These are phyloP conservation scores for Botryotinia convoluta DNA, from an alignment of 2,329 filamentous ascomycete genomes.

Conservation along the genomic window DNA sequence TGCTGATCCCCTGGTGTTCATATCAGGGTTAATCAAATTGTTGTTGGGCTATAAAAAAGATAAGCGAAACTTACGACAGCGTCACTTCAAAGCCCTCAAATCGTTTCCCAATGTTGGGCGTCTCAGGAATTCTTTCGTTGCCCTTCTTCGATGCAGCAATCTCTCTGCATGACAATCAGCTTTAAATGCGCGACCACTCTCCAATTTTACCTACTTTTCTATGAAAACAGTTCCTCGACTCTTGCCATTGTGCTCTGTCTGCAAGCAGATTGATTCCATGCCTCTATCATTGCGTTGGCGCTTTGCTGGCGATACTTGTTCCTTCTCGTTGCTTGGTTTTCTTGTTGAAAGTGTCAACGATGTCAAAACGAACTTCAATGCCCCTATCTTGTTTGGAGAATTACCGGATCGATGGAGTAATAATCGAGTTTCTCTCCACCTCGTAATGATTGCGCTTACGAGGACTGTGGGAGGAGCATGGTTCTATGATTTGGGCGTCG, in stretches of 20 bases:
- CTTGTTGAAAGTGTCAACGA: neutral
- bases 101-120: neutral
- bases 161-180: conserved; percentile 3
- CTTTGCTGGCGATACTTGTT: conserved; percentile 16
- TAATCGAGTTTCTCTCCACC: neutral
- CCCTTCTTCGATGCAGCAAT: neutral
- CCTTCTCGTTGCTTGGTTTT: neutral
- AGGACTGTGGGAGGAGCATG: neutral
- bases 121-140: neutral
- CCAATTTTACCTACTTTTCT: neutral
- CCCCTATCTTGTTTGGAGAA: neutral
- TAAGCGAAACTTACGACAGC: neutral
- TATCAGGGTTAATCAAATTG: neutral
- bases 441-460: conserved; percentile 2
- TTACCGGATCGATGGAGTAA: conserved; percentile 7
- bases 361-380: neutral
- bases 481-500: neutral
- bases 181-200: neutral
- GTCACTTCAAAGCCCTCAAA: neutral
- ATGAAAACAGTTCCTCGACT: neutral
- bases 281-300: neutral
- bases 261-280: neutral
- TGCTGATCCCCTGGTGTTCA: neutral
- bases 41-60: neutral
- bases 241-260: neutral